phyloP scores from a whole-genome alignment of 208 protist species.

The Leishmania guyanensis region DNA sequence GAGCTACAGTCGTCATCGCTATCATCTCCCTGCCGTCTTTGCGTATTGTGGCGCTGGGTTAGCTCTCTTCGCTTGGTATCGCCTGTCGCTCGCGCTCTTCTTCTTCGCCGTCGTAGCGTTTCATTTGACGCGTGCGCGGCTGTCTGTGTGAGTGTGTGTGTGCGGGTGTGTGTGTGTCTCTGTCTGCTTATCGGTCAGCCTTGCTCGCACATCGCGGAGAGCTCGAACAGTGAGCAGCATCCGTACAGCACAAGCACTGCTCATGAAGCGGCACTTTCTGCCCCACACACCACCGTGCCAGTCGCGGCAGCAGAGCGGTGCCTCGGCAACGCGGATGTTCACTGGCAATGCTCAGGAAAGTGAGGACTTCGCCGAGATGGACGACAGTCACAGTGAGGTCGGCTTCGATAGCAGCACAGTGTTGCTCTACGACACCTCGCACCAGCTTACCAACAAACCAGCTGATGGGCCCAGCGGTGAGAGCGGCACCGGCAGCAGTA shows the following conservation, averaged over 20 bases:
- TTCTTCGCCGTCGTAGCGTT: too few relatives aligned
- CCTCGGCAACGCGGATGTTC: neutral
- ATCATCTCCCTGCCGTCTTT: neutral
- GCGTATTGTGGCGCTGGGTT: neutral
- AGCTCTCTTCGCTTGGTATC: too few relatives aligned
- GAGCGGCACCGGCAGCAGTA: neutral
- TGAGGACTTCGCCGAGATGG: neutral
- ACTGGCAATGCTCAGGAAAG: neutral
- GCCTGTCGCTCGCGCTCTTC: too few relatives aligned
- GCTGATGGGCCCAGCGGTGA: neutral
- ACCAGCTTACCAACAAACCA: neutral
- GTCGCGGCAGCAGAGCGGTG: neutral
- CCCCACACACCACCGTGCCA: neutral
- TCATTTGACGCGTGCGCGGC: too few relatives aligned
- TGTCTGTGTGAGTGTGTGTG: too few relatives aligned
- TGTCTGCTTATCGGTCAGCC: neutral
- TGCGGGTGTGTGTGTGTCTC: too few relatives aligned
- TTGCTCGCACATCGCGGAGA: neutral
- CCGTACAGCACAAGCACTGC: neutral
- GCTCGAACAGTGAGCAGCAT: neutral
- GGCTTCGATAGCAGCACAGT: slow-evolving; percentile 29
- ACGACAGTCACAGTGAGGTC: slow-evolving; percentile 13
- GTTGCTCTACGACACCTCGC: slow-evolving; percentile 8
- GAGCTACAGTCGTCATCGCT: neutral
- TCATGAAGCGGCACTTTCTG: neutral